Evolutionary conservation across 1,284 basidiomycete genomes (phyloP).

Genomic region (Papiliotrema laurentii): DNA sequence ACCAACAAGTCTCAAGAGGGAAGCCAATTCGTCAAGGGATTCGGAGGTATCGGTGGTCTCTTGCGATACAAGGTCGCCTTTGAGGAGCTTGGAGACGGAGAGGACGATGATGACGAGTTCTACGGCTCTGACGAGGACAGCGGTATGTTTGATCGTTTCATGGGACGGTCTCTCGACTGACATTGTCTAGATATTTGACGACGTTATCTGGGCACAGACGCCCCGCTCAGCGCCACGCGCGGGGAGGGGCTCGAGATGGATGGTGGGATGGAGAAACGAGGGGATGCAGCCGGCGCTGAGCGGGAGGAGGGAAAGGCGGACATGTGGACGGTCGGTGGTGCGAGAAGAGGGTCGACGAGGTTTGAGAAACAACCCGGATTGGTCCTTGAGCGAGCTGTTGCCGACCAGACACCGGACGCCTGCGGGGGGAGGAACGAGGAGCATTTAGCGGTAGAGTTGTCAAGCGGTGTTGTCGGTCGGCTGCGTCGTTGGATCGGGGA

Average conservation of each 20-base stretch:
- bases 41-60: slow-evolving; percentile 94
- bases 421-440: too few relatives aligned
- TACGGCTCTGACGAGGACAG: slow-evolving; percentile 48
- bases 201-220: slow-evolving; percentile 23
- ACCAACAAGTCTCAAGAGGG: slow-evolving; percentile 82
- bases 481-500: too few relatives aligned
- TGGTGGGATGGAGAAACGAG: not conserved
- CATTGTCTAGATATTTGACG: slow-evolving; percentile 34
- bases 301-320: not conserved
- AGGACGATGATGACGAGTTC: slow-evolving; percentile 55
- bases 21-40: slow-evolving; percentile 97
- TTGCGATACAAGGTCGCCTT: slow-evolving; percentile 93
- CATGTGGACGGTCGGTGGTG: too few relatives aligned
- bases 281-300: not conserved
- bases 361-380: too few relatives aligned
- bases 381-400: too few relatives aligned
- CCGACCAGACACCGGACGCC: too few relatives aligned
- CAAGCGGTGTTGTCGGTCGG: too few relatives aligned
- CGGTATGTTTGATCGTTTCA: slow-evolving; percentile 20
- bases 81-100: slow-evolving; percentile 64
- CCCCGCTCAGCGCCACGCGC: slow-evolving; percentile 38
- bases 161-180: not conserved
- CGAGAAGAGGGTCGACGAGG: too few relatives aligned
- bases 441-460: too few relatives aligned
- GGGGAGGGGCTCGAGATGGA: slow-evolving; percentile 2